Evolutionary conservation across 345 rosid species (phyloP), one percentile per base, ranked within the genome.

Genomic region (Citrus inodora): DNA sequence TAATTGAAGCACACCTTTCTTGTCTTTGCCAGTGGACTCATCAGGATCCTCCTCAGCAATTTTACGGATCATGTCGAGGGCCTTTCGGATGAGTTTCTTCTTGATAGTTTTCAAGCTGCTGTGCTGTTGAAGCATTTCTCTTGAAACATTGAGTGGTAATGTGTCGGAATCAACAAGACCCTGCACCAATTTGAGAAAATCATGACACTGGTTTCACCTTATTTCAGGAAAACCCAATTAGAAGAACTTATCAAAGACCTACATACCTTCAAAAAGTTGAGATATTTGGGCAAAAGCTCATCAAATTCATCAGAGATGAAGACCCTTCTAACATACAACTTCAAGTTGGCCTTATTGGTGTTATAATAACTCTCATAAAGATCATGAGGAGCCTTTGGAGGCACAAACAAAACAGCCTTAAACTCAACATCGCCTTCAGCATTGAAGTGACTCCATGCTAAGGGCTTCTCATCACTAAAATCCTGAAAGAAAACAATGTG

Each of bases 371-470:
- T 92, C 87, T 96, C 98, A 30, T 96, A 96, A 27, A 90, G 85
- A 87, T 96, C 97, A 63, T 91, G 93, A 65, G 97, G 93, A 77
- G 99, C 99, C 86, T 91, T 94, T 4, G 99, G 98, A 81, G 99
- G 97, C 85, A 96, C 97, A 86, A 85, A 96, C 79, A 96, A 81
- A 61, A 94, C 88, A 74, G 98, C 93, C 87, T 96, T 92, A 87
- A 96, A 96, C 79, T 96, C 98, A 64, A 96, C 97, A 86, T 96
- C 98, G 58, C 99, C 98, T 85, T 96, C 99, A 38, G 99, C 98
- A 46, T 83, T 89, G 66, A 96, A 96, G 82, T 94, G 99, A 80
- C 97, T 94, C 99, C 97, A 94, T 65, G 92, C 83, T 81, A 94
- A 65, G 74, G 98, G 99, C 85, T 92, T 92, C 82, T 94, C 98